Evolutionary conservation across 805 yeast species (phyloP).

Genomic region (Candida maesae): DNA sequence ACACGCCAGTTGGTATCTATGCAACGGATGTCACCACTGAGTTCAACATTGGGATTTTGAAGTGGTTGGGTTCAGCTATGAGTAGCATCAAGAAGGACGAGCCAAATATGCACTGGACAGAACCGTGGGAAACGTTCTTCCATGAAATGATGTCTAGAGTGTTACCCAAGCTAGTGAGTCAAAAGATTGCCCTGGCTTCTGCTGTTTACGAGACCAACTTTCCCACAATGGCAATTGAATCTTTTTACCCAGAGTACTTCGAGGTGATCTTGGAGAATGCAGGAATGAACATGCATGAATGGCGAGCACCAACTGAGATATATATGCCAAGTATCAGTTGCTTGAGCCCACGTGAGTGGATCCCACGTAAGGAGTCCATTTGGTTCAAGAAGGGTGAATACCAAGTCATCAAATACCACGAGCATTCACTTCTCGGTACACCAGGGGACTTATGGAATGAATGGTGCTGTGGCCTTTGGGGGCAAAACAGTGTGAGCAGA

Average conservation of each 20-base stretch:
- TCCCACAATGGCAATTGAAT: background rate
- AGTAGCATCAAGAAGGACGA: background rate
- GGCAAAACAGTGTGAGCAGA: constrained; percentile 1
- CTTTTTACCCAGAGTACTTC: background rate
- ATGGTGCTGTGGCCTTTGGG: constrained; percentile 5
- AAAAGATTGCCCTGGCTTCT: too few species aligned
- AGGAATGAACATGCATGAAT: background rate
- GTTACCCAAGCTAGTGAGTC: background rate
- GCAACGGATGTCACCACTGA: background rate
- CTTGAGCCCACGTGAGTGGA: background rate
- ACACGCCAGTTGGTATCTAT: background rate
- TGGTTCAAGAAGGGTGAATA: background rate
- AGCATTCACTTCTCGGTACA: background rate
- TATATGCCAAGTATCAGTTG: background rate
- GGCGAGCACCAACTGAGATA: background rate
- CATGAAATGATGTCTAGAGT: background rate
- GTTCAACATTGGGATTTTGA: background rate
- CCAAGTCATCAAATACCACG: constrained; percentile 3
- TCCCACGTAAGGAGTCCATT: background rate
- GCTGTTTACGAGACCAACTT: background rate
- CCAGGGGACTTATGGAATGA: constrained; percentile 7
- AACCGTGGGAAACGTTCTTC: background rate
- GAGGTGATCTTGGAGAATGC: background rate
- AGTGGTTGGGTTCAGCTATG: background rate
- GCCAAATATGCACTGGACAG: background rate